Evolutionary conservation across 345 rosid genomes (phyloP).

Genomic region (Populus tremula): DNA sequence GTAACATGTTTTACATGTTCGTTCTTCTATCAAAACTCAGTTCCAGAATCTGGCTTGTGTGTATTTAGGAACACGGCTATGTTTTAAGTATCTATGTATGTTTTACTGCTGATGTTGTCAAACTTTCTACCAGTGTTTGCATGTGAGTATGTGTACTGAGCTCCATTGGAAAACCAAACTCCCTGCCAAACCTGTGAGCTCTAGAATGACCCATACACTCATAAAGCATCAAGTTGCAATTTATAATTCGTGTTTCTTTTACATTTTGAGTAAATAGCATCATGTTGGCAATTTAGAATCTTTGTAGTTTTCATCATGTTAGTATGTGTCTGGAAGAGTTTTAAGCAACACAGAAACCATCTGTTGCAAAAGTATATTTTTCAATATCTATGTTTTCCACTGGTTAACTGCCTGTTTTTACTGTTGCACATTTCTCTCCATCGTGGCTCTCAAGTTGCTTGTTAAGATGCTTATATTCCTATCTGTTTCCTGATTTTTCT

Average conservation of each 20-base stretch:
- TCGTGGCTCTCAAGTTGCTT: slow-evolving; percentile 7
- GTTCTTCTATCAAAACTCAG: not conserved
- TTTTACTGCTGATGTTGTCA: not conserved
- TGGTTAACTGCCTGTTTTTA: not conserved
- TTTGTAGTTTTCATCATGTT: not conserved
- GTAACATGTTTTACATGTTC: no score
- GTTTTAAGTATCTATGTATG: not conserved
- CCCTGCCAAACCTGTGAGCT: not conserved
- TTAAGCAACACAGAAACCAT: not conserved
- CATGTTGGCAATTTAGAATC: not conserved
- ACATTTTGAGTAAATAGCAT: not conserved
- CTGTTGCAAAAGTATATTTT: not conserved
- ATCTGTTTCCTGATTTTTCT: not conserved
- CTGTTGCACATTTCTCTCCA: not conserved
- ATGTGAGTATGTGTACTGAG: not conserved
- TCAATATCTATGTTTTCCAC: not conserved
- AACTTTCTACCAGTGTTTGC: not conserved
- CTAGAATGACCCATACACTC: not conserved
- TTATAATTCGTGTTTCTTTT: not conserved
- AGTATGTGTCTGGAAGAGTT: not conserved
- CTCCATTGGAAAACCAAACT: not conserved
- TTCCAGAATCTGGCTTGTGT: not conserved
- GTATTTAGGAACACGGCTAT: not conserved
- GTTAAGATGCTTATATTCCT: slow-evolving; percentile 21
- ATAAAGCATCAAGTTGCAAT: not conserved